Base-by-base conservation (phyloP, 202 grass and related monocot genomes). In the Hordeum pubiflorum region DNA sequence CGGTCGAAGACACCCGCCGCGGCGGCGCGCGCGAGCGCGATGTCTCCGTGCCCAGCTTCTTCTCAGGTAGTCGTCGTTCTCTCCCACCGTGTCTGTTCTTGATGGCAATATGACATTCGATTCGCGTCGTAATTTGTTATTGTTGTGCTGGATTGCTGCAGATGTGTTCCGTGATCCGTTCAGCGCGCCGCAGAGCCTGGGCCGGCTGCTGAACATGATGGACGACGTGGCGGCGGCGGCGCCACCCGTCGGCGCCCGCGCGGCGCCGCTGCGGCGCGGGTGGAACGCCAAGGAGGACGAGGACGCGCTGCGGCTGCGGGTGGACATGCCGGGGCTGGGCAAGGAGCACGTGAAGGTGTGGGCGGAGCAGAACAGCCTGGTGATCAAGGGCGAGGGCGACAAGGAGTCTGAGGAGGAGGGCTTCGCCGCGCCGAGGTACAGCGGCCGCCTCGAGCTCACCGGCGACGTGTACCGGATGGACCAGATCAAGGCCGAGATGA, bases 401-500 rank as follows among this genome's bases (percentile, higher is more conserved):
- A 84, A 92, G 64, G 91, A 92, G 14, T 1, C 62, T 5, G 77
- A 29, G 20, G 85, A 86, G 62, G 84, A 82, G 8, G 89, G 65
- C 13, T 5, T 4, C 9, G 26, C 20, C 5, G 72, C 72, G 2
- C 68, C 74, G 22, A 90, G 82, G 72, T 94, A 92, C 75, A 75
- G 83, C 34, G 77, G 87, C 57, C 87, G 87, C 31, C 79, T 97
- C 65, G 89, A 92, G 20, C 86, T 97, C 34, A 66, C 91, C 24
- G 38, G 85, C 2, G 91, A 92, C 23, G 80, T 84, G 43, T 92
- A 83, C 78, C 84, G 11, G 81, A 81, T 94, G 85, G 94, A 97
- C 82, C 75, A 92, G 87, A 94, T 97, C 82, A 86, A 86, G 75
- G 94, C 89, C 8, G 94, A 94, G 83, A 94, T 97, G 89, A 97